Evolutionary conservation across 2,329 filamentous ascomycete genomes (phyloP), one percentile per base, ranked within the genome.

Genomic region (Exophiala xenobiotica): DNA sequence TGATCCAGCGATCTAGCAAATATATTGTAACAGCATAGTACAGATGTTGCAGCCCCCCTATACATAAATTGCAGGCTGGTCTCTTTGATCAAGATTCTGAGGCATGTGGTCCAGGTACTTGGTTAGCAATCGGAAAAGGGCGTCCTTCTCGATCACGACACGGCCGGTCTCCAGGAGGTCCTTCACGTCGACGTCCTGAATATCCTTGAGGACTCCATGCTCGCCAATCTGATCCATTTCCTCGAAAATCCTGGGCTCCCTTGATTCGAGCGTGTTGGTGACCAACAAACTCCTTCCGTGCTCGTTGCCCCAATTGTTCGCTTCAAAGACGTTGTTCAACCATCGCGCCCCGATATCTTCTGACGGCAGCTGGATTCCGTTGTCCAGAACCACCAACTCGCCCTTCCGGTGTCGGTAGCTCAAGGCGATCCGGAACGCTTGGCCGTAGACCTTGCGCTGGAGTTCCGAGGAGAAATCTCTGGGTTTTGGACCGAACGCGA

Each of bases 391-490:
- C 59, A 96, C 76, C 64, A 99, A 75, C 74, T 97, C 89, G 42
- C 91, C 93, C 60, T 85, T 83, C 60, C 86, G 79, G 73, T 93
- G 97, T 54, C 93, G 84, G 75, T 96, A 95, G 65, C 87, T 93
- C 59, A 99, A 79, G 8, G 93, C 93, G 37, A 88, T 97, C 67
- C 93, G 83, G 89, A 90, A 97, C 7, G 93, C 93, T 63, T 95
- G 79, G 71, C 97, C 91, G 74, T 99, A 99, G 41, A 96, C 82
- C 75, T 97, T 97, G 67, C 80, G 80, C 63, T 87, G 90, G 49
- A 99, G 77, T 12, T 80, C 80, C 18, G 91, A 95, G 54, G 82
- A 82, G 67, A 99, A 99, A 73, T 97, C 90, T 68, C 93, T 81
- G 20, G 91, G 91, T 63, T 91, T 85, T 22, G 93, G 93, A n/a